Evolutionary conservation across 2,329 filamentous ascomycete genomes (phyloP), one percentile per base, ranked within the genome.

Genomic region (Fusarium algeriense): DNA sequence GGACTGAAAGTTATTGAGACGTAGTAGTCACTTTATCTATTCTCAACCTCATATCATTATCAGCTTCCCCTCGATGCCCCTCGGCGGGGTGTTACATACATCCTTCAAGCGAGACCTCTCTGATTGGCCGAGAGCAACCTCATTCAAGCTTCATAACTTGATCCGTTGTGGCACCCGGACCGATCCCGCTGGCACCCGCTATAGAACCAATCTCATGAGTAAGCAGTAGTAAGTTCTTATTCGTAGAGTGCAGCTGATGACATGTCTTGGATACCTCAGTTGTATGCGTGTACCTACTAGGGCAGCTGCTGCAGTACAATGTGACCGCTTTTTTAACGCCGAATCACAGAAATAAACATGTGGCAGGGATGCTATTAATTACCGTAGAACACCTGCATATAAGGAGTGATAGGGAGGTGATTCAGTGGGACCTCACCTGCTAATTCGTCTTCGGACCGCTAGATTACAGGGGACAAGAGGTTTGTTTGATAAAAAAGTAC

Each of bases 61-160:
- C 45, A 61, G 37, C 38, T 56, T 71, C 58, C 69, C 68, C 68
- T 71, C 64, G 20, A 37, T 70, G 40, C 70, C 69, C 70, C 70
- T 72, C 70, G 70, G 70, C 50, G 70, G 70, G 70, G 70, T 72
- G 55, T 56, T 63, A 40, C 49, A 56, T 62, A 41, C 45, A 66
- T 60, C 48, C 38, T 43, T 46, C 43, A 45, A 72, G 52, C 28
- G 35, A 50, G 34, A 26, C 19, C 40, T 13, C 41, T 54, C 19
- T 73, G 70, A 72, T 73, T 72, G 69, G 70, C 6, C 30, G 17
- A 55, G 20, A 34, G 23, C 35, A 35, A 43, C 30, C 40, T 45
- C 20, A 38, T 49, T 66, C 60, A 72, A 71, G 64, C 69, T 67
- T 69, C 63, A 69, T 41, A 26, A 59, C 37, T 48, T 67, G 52